Percentiles rank a stretch among this genome's conserved stretches.
These are phyloP conservation scores for Microbotryum scabiosae DNA, from an alignment of 1,284 basidiomycete species.

Conservation along the genomic window DNA sequence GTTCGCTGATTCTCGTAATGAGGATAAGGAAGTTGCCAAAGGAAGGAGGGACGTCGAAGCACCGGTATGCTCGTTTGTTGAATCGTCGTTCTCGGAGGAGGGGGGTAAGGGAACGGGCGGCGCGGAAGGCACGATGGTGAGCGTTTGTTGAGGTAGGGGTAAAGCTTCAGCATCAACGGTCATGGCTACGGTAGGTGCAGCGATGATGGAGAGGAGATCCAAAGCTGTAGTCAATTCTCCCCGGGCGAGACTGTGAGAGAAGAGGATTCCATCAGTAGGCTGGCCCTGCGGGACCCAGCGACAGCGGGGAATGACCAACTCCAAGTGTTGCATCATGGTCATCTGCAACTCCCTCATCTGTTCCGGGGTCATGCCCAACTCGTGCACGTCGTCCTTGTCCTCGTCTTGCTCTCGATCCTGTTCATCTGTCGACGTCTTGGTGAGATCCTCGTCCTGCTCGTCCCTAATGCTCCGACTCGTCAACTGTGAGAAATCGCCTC, in stretches of 20 bases:
- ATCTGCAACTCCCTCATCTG: conserved; percentile 17
- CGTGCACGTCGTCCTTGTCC: not conserved
- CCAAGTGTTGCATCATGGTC: conserved; percentile 17
- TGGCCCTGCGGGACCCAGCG: not conserved
- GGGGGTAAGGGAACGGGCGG: conserved; percentile 3
- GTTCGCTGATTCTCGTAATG: conserved; percentile 15
- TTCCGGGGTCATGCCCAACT: conserved; percentile 7
- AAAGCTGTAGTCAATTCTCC: conserved; percentile 25
- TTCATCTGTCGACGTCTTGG: not conserved
- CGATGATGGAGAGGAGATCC: conserved; percentile 28
- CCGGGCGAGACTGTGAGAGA: conserved; percentile 12
- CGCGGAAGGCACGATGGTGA: conserved; percentile 12
- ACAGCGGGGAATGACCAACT: conserved; percentile 6
- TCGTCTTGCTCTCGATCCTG: not conserved
- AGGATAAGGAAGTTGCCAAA: conserved; percentile 15
- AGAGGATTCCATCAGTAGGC: not conserved
- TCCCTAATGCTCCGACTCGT: conserved; percentile 7
- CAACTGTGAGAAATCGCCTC: conserved; percentile 31
- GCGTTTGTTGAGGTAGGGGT: conserved; percentile 23
- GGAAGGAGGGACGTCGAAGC: conserved; percentile 10
- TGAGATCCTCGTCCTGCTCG: not conserved
- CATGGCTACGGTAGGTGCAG: conserved; percentile 23
- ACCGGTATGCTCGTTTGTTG: not conserved
- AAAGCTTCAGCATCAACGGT: conserved; percentile 22
- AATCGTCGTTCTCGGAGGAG: not conserved